Evolutionary conservation across 306 rosid species (phyloP).

Genomic region (Corylus heterophylla): DNA sequence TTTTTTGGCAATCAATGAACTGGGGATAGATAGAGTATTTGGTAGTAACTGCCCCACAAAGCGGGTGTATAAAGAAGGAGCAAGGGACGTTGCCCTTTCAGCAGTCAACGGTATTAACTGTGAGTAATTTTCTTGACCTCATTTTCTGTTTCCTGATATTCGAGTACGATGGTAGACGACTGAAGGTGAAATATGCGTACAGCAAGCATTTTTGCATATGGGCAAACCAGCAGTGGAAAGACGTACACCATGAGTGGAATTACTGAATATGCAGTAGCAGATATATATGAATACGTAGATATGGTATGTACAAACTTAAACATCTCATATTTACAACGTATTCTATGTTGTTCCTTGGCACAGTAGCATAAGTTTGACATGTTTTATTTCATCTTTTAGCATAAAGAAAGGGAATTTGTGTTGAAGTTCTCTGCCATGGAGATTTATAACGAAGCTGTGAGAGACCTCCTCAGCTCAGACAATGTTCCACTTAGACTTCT

Average conservation of each 20-base stretch:
- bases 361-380: slow-evolving; percentile 24
- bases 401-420: slow-evolving; percentile 61
- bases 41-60: slow-evolving; percentile 55
- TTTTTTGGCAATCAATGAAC: slow-evolving; percentile 9
- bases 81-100: slow-evolving; percentile 81
- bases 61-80: slow-evolving; percentile 75
- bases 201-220: slow-evolving; percentile 91
- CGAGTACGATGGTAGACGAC: slow-evolving; percentile 12
- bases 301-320: slow-evolving; percentile 41
- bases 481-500: slow-evolving; percentile 65
- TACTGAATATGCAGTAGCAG: slow-evolving; percentile 65
- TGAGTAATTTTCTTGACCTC: slow-evolving; percentile 39
- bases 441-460: slow-evolving; percentile 88
- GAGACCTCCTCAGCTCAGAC: slow-evolving; percentile 66
- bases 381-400: slow-evolving; percentile 48
- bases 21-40: slow-evolving; percentile 70
- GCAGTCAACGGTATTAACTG: slow-evolving; percentile 86
- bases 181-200: slow-evolving; percentile 21
- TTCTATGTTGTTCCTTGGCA: neutral
- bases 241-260: slow-evolving; percentile 91
- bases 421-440: slow-evolving; percentile 91
- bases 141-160: slow-evolving; percentile 21
- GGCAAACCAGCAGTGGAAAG: slow-evolving; percentile 98
- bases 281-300: slow-evolving; percentile 64
- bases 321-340: neutral